Conservation (phyloP, 371 early-diverging fungal species). For the Mortierella sp. region DNA sequence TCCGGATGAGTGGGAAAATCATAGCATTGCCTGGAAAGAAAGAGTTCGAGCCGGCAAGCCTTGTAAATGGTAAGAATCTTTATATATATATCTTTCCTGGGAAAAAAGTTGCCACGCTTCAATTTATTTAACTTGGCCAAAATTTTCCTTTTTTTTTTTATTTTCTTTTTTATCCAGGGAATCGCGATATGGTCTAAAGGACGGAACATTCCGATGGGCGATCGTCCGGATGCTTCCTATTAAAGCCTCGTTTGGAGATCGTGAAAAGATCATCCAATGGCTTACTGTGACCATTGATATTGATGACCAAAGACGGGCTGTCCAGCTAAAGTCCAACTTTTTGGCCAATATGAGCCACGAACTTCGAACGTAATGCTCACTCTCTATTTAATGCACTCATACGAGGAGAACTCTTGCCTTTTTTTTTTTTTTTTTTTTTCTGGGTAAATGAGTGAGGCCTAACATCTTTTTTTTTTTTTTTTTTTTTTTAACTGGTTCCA, state of each 20-base stretch:
- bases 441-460: no score
- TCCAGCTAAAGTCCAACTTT: slow-evolving; percentile 50
- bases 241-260: not conserved
- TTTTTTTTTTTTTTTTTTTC: not conserved
- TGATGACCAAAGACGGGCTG: slow-evolving; percentile 12
- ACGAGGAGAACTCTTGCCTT: no score
- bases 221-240: slow-evolving; percentile 11
- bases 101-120: no score
- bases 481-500: no score
- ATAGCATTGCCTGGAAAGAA: slow-evolving; percentile 1
- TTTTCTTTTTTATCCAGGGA: not conserved
- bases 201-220: slow-evolving; percentile 9
- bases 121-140: not conserved
- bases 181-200: not conserved
- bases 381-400: no score
- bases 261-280: slow-evolving; percentile 5
- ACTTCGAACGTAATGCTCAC: slow-evolving; percentile 2
- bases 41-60: slow-evolving; percentile 1
- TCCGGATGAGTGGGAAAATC: not conserved
- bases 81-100: not conserved
- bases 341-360: slow-evolving; percentile 60
- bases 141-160: not conserved
- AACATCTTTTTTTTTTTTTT: not conserved
- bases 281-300: slow-evolving; percentile 13
- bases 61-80: slow-evolving; percentile 4